Conservation (phyloP, 495 filamentous ascomycete species). For the Neurospora sp. region DNA sequence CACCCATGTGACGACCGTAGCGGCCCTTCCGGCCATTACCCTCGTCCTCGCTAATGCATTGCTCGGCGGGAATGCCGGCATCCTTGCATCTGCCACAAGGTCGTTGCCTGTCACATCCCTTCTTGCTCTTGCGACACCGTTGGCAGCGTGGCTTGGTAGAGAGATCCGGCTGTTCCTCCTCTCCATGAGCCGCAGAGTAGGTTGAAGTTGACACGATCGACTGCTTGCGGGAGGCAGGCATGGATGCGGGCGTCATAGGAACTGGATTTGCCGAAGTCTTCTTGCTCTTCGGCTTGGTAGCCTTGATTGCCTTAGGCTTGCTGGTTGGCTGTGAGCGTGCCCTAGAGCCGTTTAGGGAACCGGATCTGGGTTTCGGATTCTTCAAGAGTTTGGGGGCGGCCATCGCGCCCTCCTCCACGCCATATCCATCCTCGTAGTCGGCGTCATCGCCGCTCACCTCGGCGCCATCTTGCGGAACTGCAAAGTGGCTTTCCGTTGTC, state of each 20-base stretch:
- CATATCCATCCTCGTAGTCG: slow-evolving; percentile 56
- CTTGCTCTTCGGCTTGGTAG: slow-evolving; percentile 49
- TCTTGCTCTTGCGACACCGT: slow-evolving; percentile 97
- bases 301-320: slow-evolving; percentile 33
- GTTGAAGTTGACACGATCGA: slow-evolving; percentile 65
- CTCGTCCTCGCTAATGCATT: slow-evolving; percentile 94
- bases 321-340: slow-evolving; percentile 17
- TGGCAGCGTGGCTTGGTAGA: slow-evolving; percentile 95
- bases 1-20: slow-evolving; percentile 91
- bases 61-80: slow-evolving; percentile 82
- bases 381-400: slow-evolving; percentile 25
- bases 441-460: slow-evolving; percentile 63
- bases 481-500: slow-evolving; percentile 51
- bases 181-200: slow-evolving; percentile 51
- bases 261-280: slow-evolving; percentile 29
- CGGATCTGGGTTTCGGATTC: slow-evolving; percentile 31
- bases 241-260: slow-evolving; percentile 61
- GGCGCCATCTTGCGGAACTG: slow-evolving; percentile 54
- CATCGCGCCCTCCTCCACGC: slow-evolving; percentile 19
- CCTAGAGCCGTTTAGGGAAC: slow-evolving; percentile 19
- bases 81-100: slow-evolving; percentile 93
- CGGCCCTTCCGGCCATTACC: slow-evolving; percentile 93
- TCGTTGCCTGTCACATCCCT: slow-evolving; percentile 92
- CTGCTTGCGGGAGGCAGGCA: slow-evolving; percentile 65
- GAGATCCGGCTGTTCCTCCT: slow-evolving; percentile 77